phyloP scores from a whole-genome alignment of 2,329 filamentous ascomycete species.

The Karstenula rhodostoma region DNA sequence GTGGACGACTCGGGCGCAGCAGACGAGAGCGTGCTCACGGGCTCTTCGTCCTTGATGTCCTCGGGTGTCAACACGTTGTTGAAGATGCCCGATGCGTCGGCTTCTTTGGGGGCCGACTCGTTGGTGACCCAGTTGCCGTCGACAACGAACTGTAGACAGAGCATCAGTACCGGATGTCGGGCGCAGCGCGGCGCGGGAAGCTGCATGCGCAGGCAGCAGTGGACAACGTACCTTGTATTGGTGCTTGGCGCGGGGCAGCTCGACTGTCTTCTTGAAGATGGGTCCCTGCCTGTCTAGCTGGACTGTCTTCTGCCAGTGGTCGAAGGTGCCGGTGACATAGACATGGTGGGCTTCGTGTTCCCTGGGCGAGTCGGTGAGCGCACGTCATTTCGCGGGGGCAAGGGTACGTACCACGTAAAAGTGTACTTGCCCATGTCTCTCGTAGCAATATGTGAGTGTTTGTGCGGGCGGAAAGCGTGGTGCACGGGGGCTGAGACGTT shows the following conservation, averaged over 20 bases:
- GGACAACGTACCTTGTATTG: conserved; percentile 83
- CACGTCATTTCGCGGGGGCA: background rate
- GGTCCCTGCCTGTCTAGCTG: conserved; percentile 77
- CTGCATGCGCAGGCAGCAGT: conserved; percentile 6
- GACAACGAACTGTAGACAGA: conserved; percentile 79
- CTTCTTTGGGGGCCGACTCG: conserved; percentile 79
- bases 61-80: conserved; percentile 90
- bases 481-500: conserved; percentile 33
- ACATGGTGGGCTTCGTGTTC: conserved; percentile 84
- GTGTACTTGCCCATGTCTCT: conserved; percentile 70
- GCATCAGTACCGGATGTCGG: background rate
- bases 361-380: conserved; percentile 63
- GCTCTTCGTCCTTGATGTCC: conserved; percentile 65
- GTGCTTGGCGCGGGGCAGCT: conserved; percentile 75
- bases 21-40: conserved; percentile 68
- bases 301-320: conserved; percentile 89
- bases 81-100: conserved; percentile 81
- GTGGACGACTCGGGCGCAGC: conserved; percentile 76
- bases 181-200: background rate
- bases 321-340: conserved; percentile 94
- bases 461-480: conserved; percentile 28
- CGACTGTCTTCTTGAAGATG: conserved; percentile 81
- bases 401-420: conserved; percentile 71
- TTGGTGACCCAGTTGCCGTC: conserved; percentile 91
- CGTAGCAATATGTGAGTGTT: conserved; percentile 4